Conservation (phyloP, 2,329 filamentous ascomycete genomes). For the Xylariaceae sp. region DNA sequence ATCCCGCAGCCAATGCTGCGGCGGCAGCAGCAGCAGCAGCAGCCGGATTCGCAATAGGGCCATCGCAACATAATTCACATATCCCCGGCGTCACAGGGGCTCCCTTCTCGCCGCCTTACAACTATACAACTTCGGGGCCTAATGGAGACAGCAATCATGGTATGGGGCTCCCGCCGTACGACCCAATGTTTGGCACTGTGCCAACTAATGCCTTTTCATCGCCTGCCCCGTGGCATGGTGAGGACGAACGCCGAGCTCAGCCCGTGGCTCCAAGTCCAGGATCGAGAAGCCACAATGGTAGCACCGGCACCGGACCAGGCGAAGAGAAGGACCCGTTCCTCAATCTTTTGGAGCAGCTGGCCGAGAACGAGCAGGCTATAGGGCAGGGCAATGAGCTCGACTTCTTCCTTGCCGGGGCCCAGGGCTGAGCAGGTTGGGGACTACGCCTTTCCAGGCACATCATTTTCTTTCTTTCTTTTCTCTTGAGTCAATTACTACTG, state of each 20-base stretch:
- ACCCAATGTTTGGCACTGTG: constrained; percentile 57
- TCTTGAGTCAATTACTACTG: too few relatives aligned
- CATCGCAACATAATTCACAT: constrained; percentile 24
- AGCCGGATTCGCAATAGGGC: constrained; percentile 31
- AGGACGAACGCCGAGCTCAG: constrained; percentile 33
- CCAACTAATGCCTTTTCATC: constrained; percentile 51
- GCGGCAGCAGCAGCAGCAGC: constrained; percentile 32
- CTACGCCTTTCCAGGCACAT: too few relatives aligned
- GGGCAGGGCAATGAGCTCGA: constrained; percentile 72
- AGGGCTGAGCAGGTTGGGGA: constrained; percentile 12
- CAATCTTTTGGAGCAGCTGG: constrained; percentile 73
- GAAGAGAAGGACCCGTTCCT: constrained; percentile 80
- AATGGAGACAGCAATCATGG: constrained; percentile 24
- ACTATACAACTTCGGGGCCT: constrained; percentile 33
- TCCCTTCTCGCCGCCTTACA: constrained; percentile 40
- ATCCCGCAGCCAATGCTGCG: constrained; percentile 29
- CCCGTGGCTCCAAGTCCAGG: constrained; percentile 38
- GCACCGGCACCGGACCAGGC: constrained; percentile 42
- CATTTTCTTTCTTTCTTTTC: too few relatives aligned
- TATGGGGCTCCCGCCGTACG: constrained; percentile 36
- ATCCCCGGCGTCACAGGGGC: constrained; percentile 28
- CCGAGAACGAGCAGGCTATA: constrained; percentile 69
- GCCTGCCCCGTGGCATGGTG: constrained; percentile 46
- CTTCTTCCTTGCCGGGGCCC: constrained; percentile 57
- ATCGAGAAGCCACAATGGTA: constrained; percentile 45